A percentile compares a stretch with the other conserved stretches of the same genome.
Evolutionary conservation across 2,329 filamentous ascomycete species (phyloP).

Genomic region (Calcarisporium arbuscula): DNA sequence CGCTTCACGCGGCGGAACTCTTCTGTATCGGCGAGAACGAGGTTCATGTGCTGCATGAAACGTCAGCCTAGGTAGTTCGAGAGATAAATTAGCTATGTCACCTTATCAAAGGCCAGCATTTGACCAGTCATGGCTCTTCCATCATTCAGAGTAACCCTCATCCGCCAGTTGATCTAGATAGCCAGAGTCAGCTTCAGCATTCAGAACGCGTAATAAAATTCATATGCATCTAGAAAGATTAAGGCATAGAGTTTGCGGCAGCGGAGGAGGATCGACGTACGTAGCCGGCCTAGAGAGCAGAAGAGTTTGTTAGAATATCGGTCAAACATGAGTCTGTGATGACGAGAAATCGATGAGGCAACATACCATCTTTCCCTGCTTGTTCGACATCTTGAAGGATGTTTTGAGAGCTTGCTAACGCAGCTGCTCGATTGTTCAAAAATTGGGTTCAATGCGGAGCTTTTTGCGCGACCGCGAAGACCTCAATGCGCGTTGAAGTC

Average conservation of each 20-base stretch:
- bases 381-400: constrained; percentile 47
- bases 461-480: constrained; percentile 31
- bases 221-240: constrained; percentile 16
- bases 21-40: constrained; percentile 97
- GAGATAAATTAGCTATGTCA: constrained; percentile 28
- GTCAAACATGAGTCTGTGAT: constrained; percentile 31
- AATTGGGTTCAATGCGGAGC: constrained; percentile 34
- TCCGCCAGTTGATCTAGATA: constrained; percentile 95
- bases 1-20: constrained; percentile 90
- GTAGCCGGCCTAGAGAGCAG: constrained; percentile 57
- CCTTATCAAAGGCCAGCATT: constrained; percentile 98
- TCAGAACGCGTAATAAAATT: constrained; percentile 13
- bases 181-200: constrained; percentile 6
- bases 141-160: constrained; percentile 93
- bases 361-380: constrained; percentile 99
- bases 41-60: constrained; percentile 81
- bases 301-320: constrained; percentile 54
- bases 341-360: constrained; percentile 12
- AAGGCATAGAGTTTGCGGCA: background rate
- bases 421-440: constrained; percentile 33
- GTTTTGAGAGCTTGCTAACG: constrained; percentile 21
- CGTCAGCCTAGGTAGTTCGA: constrained; percentile 8
- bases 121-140: constrained; percentile 94
- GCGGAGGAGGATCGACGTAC: constrained; percentile 44
- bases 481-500: constrained; percentile 39